phyloP scores from a whole-genome alignment of 192 early-diverging fungal species.

The Anaeromyces robustus region DNA sequence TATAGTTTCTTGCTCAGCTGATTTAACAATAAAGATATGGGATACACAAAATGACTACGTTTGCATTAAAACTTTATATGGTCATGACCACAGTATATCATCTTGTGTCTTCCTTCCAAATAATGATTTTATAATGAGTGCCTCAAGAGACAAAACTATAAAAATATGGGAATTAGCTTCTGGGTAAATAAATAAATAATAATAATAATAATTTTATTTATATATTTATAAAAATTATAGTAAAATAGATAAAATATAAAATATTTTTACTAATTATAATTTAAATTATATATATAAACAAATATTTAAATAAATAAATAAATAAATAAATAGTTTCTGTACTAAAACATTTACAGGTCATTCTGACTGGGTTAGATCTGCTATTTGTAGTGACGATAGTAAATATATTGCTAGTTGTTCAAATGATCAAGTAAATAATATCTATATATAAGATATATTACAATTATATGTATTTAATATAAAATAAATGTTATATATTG shows the following conservation, averaged over 20 bases:
- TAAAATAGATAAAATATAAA: no score
- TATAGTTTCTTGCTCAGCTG: constrained; percentile 75
- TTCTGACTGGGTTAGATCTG: constrained; percentile 72
- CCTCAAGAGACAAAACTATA: constrained; percentile 78
- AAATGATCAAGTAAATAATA: constrained; percentile 73
- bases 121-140: constrained; percentile 68
- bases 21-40: constrained; percentile 86
- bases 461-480: no score
- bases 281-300: no score
- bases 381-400: constrained; percentile 54
- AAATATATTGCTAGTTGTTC: constrained; percentile 56
- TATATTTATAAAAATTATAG: not conserved
- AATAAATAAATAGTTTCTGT: constrained; percentile 47
- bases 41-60: constrained; percentile 67
- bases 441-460: no score
- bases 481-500: no score
- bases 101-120: constrained; percentile 58
- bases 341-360: constrained; percentile 65
- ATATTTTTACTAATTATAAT: no score
- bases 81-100: constrained; percentile 88
- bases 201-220: no score
- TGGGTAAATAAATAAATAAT: no score
- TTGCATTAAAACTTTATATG: constrained; percentile 69
- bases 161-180: constrained; percentile 76
- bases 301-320: no score